Evolutionary conservation across 2,329 filamentous ascomycete species (phyloP).

Genomic region (Xylaria sp.): DNA sequence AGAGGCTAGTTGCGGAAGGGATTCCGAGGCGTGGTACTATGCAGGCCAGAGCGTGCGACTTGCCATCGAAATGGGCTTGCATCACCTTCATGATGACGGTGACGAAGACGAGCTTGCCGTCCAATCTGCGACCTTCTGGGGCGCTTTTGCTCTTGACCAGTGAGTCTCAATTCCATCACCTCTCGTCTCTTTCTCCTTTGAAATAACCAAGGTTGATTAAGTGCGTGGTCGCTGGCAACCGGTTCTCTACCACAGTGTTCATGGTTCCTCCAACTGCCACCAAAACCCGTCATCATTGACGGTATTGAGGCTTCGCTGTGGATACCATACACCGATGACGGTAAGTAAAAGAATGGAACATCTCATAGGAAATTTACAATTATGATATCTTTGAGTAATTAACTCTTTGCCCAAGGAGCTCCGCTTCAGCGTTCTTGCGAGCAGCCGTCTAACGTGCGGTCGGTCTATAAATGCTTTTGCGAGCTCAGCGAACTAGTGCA

Average conservation of each 20-base stretch:
- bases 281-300: constrained; percentile 69
- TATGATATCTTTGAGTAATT: constrained; percentile 19
- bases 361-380: not conserved
- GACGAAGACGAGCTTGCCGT: constrained; percentile 69
- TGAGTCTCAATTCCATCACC: constrained; percentile 54
- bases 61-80: constrained; percentile 77
- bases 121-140: constrained; percentile 70
- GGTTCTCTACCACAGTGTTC: constrained; percentile 71
- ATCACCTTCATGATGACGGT: constrained; percentile 62
- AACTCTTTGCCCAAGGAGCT: constrained; percentile 54
- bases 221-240: constrained; percentile 73
- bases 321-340: constrained; percentile 69
- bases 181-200: constrained; percentile 12
- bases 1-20: constrained; percentile 77
- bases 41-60: constrained; percentile 78
- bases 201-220: constrained; percentile 49
- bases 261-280: constrained; percentile 65
- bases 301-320: constrained; percentile 70
- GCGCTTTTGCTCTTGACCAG: constrained; percentile 72
- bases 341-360: constrained; percentile 52
- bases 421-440: constrained; percentile 66
- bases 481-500: constrained; percentile 80
- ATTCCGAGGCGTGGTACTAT: constrained; percentile 79
- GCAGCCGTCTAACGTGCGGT: constrained; percentile 75
- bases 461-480: constrained; percentile 75